These are phyloP conservation scores for Tulasnella sp. DNA, from an alignment of 768 basidiomycete genomes.

Conservation along the genomic window DNA sequence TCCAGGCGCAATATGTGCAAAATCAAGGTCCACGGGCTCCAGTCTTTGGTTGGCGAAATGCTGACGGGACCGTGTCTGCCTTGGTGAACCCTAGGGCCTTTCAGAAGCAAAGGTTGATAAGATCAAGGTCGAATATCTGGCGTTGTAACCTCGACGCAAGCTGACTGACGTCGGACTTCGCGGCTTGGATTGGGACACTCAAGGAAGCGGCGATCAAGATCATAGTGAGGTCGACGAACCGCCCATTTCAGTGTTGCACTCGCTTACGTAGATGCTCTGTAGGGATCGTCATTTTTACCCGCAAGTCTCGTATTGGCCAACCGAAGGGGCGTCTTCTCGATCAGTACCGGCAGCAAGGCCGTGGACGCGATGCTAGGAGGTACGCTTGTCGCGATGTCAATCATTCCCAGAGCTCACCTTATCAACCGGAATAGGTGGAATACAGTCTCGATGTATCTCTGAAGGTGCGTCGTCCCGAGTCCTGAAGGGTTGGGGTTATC, in stretches of 20 bases:
- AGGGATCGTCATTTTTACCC: conserved; percentile 90
- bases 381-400: conserved; percentile 29
- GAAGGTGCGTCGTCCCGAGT: conserved; percentile 48
- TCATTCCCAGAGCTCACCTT: neutral
- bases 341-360: conserved; percentile 89
- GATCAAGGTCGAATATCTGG: conserved; percentile 55
- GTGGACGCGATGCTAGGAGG: conserved; percentile 87
- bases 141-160: neutral
- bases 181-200: neutral
- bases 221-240: conserved; percentile 42
- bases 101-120: conserved; percentile 98
- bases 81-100: conserved; percentile 58
- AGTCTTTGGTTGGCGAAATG: neutral
- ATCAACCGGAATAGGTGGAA: conserved; percentile 50
- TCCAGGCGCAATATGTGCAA: conserved; percentile 83
- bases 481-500: neutral
- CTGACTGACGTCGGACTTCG: neutral
- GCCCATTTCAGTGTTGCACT: neutral
- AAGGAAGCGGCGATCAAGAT: conserved; percentile 90
- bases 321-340: conserved; percentile 65
- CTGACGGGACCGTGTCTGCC: neutral
- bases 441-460: conserved; percentile 88
- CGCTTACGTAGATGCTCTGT: neutral
- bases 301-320: conserved; percentile 86
- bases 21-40: conserved; percentile 61